phyloP scores from a whole-genome alignment of 352 stramenopile genomes.

The Phytophthora podocarpi region DNA sequence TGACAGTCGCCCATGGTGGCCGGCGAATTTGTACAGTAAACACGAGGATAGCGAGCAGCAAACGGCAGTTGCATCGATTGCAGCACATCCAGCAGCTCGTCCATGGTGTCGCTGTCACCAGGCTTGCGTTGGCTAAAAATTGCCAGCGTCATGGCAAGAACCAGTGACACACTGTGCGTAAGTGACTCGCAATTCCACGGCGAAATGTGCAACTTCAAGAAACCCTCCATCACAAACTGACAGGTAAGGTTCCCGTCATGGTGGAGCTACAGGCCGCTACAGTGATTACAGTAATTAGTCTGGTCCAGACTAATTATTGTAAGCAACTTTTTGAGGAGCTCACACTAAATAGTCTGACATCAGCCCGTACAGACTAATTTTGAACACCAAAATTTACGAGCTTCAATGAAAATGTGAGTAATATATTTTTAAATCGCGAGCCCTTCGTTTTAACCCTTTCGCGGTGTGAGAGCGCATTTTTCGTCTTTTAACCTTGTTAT shows the following conservation, averaged over 20 bases:
- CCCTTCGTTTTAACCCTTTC: too few species aligned
- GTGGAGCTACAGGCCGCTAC: too few species aligned
- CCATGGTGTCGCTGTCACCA: constrained; percentile 83
- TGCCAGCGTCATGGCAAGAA: constrained; percentile 86
- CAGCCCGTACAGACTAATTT: too few species aligned
- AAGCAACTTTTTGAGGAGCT: too few species aligned
- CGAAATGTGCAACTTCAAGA: constrained; percentile 91
- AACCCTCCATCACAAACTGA: constrained; percentile 98
- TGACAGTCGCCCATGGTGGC: constrained; percentile 88
- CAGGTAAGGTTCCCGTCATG: constrained; percentile 97
- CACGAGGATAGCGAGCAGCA: constrained; percentile 86
- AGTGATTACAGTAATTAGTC: too few species aligned
- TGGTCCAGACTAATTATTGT: too few species aligned
- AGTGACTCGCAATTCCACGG: constrained; percentile 79
- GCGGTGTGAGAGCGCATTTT: too few species aligned
- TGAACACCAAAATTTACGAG: too few species aligned
- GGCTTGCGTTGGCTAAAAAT: constrained; percentile 86
- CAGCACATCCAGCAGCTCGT: constrained; percentile 92
- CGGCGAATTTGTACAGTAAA: constrained; percentile 85
- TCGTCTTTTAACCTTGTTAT: too few species aligned
- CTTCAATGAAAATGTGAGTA: too few species aligned
- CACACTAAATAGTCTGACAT: too few species aligned
- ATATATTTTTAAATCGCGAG: too few species aligned
- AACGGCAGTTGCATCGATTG: constrained; percentile 94
- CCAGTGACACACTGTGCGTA: constrained; percentile 93